A percentile compares a stretch with the other conserved stretches of the same genome.
Evolutionary conservation across 2,329 filamentous ascomycete genomes (phyloP).

Genomic region (Beauveria asiatica): DNA sequence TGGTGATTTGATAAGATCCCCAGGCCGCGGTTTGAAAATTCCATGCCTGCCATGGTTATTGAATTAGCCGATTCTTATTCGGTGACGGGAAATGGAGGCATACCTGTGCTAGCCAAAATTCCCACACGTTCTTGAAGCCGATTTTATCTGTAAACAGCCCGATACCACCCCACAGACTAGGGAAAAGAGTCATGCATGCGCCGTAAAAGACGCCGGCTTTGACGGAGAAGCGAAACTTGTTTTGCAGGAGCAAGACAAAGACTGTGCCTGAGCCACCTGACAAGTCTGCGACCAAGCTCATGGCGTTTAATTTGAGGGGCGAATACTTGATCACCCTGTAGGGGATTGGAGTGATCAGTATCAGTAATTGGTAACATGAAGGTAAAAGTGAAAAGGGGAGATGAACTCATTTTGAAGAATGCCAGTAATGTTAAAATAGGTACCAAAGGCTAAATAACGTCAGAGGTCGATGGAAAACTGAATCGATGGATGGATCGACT

Average conservation of each 20-base stretch:
- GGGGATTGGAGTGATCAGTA: background rate
- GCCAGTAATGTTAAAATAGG: slow-evolving; percentile 15
- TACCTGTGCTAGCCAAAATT: slow-evolving; percentile 14
- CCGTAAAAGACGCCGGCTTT: slow-evolving; percentile 17
- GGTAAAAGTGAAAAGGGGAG: background rate
- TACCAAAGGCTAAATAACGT: slow-evolving; percentile 12
- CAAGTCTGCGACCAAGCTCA: slow-evolving; percentile 15
- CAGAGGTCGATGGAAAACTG: background rate
- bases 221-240: slow-evolving; percentile 16
- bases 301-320: slow-evolving; percentile 15
- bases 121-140: slow-evolving; percentile 15
- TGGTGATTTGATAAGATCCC: slow-evolving; percentile 16
- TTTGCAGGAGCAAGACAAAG: slow-evolving; percentile 14
- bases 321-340: slow-evolving; percentile 15
- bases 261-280: slow-evolving; percentile 15
- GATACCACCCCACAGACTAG: slow-evolving; percentile 15
- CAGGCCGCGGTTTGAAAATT: slow-evolving; percentile 14
- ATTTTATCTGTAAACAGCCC: slow-evolving; percentile 14
- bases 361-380: no score
- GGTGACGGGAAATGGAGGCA: background rate
- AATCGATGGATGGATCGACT: background rate
- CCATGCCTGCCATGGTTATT: slow-evolving; percentile 7
- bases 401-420: slow-evolving; percentile 16
- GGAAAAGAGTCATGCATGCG: slow-evolving; percentile 16
- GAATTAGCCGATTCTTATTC: background rate